Evolutionary conservation across 106 monocot genomes (phyloP), one percentile per base, ranked within the genome.

Genomic region (Alisma plantagoaquatica): DNA sequence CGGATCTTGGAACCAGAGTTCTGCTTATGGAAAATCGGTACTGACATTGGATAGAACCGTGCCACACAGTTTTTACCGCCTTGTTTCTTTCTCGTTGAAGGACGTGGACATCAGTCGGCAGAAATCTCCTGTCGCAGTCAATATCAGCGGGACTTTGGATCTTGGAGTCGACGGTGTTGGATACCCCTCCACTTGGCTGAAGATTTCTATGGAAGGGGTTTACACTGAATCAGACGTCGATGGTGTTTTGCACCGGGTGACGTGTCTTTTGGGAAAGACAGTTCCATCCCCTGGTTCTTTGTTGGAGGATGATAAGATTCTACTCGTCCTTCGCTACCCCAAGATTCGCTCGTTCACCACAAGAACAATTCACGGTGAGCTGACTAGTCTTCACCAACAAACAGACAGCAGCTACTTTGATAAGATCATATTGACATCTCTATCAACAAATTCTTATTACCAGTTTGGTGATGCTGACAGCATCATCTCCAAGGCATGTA

Each of bases 201-300:
- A 23, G 23, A 59, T 86, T 32, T 12, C 56, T 10, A 73, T 86
- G 29, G 76, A 86, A 66, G 79, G 85, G 1, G 59, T 86, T 2
- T 86, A 86, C 56, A 35, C 61, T 10, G 85, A 86, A 51, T 61
- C 70, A 4, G 32, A 61, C 28, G 46, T 20, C 18, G 69, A 70
- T 69, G 76, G 56, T 19, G 72, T 64, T 23, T n/a, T n/a, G n/a
- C 80, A 80, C 62, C 63, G 69, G 47, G 63, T 73, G 22, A 21
- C 80, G 27, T 80, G 85, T 51, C 32, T 86, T 48, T 30, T 86
- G 65, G 85, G 85, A 11, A 46, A 57, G 51, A 54, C 85, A 6
- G n/a, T n/a, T n/a, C n/a, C n/a, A n/a, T n/a, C n/a, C n/a, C n/a
- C n/a, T n/a, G n/a, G n/a, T n/a, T 49, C 46, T 16, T 32, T 73